Conservation (phyloP, 176 grass and related monocot genomes). For the Leersia perrieri region DNA sequence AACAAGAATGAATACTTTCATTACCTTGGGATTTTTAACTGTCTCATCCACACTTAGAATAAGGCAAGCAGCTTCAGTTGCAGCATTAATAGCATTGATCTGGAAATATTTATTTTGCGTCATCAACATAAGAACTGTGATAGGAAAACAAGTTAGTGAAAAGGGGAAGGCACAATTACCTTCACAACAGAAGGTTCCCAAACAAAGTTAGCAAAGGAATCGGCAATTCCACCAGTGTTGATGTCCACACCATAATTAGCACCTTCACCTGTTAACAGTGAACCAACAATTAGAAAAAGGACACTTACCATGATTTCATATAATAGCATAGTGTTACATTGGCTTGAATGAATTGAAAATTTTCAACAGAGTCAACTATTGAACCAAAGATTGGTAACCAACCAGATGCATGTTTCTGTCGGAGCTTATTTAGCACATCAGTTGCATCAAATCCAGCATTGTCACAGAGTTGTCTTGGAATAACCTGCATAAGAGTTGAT, state of each 20-base stretch:
- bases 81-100: slow-evolving; percentile 98
- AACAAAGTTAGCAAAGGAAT: slow-evolving; percentile 96
- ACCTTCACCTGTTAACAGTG: slow-evolving; percentile 62
- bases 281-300: neutral
- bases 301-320: neutral
- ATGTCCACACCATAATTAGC: slow-evolving; percentile 97
- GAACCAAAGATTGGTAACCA: neutral
- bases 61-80: slow-evolving; percentile 83
- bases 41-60: slow-evolving; percentile 92
- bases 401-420: slow-evolving; percentile 96
- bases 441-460: slow-evolving; percentile 98
- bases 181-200: slow-evolving; percentile 99
- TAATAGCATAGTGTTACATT: neutral
- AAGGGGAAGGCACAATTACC: slow-evolving; percentile 46
- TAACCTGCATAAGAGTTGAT: slow-evolving; percentile 51
- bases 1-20: neutral
- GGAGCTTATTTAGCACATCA: slow-evolving; percentile 88
- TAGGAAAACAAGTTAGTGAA: neutral
- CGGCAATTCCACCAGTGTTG: slow-evolving; percentile 83
- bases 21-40: slow-evolving; percentile 99
- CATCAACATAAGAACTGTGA: neutral
- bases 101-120: slow-evolving; percentile 36
- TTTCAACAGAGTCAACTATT: neutral
- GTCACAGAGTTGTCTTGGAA: slow-evolving; percentile 92
- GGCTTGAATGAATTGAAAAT: neutral